A percentile compares a stretch with the other conserved stretches of the same genome.
phyloP scores from a whole-genome alignment of 345 rosid genomes.

The Firmiana major region DNA sequence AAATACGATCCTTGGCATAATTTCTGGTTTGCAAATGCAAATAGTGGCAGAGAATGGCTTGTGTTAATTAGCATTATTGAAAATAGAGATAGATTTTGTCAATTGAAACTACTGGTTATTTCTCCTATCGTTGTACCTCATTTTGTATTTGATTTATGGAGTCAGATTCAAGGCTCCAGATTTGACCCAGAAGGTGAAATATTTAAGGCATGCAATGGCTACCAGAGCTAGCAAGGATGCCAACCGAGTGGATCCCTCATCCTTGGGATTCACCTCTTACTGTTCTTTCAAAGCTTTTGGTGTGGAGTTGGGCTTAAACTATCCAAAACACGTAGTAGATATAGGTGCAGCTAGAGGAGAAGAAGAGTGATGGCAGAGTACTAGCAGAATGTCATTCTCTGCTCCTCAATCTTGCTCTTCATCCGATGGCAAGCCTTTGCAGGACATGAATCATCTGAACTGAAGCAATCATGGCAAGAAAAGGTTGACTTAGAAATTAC shows the following conservation, averaged over 20 bases:
- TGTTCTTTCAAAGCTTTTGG: constrained; percentile 73
- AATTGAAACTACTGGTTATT: not conserved
- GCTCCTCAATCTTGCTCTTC: constrained; percentile 57
- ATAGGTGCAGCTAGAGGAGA: constrained; percentile 28
- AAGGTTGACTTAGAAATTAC: constrained; percentile 28
- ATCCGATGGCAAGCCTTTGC: constrained; percentile 39
- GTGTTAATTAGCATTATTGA: not conserved
- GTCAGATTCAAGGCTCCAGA: constrained; percentile 76
- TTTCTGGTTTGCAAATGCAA: not conserved
- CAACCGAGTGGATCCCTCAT: constrained; percentile 90
- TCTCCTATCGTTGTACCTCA: not conserved
- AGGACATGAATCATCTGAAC: constrained; percentile 45
- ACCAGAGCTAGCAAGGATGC: constrained; percentile 89
- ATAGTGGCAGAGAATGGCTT: not conserved
- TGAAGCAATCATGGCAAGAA: constrained; percentile 26
- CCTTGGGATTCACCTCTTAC: constrained; percentile 79
- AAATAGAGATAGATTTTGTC: not conserved
- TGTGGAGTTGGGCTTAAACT: constrained; percentile 24
- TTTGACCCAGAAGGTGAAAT: constrained; percentile 87
- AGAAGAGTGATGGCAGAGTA: constrained; percentile 49
- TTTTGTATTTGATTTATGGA: constrained; percentile 15
- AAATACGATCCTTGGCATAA: not conserved
- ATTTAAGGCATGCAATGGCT: constrained; percentile 72
- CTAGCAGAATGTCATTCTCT: constrained; percentile 43
- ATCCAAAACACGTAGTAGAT: constrained; percentile 56